phyloP scores from a whole-genome alignment of 495 filamentous ascomycete genomes.

The Penicillium atrosanguineum region DNA sequence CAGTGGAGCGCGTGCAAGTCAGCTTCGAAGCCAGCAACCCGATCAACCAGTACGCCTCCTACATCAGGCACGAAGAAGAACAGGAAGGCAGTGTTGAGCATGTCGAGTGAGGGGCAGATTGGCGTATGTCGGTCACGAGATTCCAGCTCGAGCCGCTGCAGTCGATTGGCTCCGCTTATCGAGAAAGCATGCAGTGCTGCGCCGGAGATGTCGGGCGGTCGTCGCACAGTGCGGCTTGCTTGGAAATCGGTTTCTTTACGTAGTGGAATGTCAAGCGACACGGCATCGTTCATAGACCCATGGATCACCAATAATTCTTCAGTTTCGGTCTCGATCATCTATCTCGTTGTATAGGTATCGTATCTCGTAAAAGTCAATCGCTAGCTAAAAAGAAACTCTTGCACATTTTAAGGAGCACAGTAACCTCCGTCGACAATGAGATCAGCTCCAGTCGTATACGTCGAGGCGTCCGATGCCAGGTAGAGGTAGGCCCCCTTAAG shows the following conservation, averaged over 20 bases:
- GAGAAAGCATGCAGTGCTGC: not conserved
- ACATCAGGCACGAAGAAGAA: not conserved
- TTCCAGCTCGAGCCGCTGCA: not conserved
- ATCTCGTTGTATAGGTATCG: not conserved
- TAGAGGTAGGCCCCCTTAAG: conserved; percentile 90
- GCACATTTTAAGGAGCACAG: conserved; percentile 28
- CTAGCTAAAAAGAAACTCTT: not conserved
- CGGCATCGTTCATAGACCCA: not conserved
- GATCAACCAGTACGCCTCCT: not conserved
- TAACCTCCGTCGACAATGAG: conserved; percentile 67
- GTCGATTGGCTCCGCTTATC: not conserved
- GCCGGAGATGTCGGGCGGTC: not conserved
- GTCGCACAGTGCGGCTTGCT: not conserved
- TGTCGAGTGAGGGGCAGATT: not conserved
- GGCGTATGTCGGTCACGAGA: not conserved
- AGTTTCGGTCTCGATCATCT: not conserved
- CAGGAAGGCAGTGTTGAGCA: not conserved
- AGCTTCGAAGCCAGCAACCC: not conserved
- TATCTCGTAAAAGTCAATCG: not conserved
- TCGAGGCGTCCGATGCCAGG: conserved; percentile 77
- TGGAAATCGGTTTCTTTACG: not conserved
- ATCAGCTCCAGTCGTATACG: conserved; percentile 79
- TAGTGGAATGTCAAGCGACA: not conserved
- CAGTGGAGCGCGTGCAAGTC: not conserved
- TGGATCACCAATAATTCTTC: not conserved